phyloP scores from a whole-genome alignment of 2,329 filamentous ascomycete genomes.

The Septoria petroselini region DNA sequence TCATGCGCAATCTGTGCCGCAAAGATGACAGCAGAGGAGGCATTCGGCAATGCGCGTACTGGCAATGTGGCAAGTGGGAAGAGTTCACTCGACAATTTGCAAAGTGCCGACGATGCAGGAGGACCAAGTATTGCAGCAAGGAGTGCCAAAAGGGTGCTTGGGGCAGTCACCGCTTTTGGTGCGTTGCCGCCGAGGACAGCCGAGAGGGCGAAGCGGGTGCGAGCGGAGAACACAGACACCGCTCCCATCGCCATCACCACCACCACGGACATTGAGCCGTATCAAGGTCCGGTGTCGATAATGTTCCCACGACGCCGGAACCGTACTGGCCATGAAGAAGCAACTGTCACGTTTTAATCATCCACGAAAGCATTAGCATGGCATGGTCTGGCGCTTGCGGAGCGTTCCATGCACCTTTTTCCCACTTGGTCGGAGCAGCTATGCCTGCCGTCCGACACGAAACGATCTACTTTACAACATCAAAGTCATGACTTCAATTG shows the following conservation, averaged over 20 bases:
- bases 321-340: background rate
- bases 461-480: slow-evolving; percentile 14
- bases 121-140: slow-evolving; percentile 94
- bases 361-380: slow-evolving; percentile 11
- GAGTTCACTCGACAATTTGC: slow-evolving; percentile 95
- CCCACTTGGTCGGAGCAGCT: background rate
- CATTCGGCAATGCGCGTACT: slow-evolving; percentile 96
- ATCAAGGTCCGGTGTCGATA: background rate
- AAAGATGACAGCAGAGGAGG: slow-evolving; percentile 94
- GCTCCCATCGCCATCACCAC: slow-evolving; percentile 27
- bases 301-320: background rate
- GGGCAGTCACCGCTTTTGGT: slow-evolving; percentile 98
- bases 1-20: slow-evolving; percentile 97
- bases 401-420: slow-evolving; percentile 8
- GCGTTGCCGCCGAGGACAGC: slow-evolving; percentile 64
- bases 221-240: slow-evolving; percentile 30
- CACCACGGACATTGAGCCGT: slow-evolving; percentile 21
- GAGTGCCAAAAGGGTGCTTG: slow-evolving; percentile 99
- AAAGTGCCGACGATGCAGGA: slow-evolving; percentile 91
- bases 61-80: slow-evolving; percentile 98
- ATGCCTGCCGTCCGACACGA: slow-evolving; percentile 3
- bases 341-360: background rate
- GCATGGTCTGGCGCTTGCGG: slow-evolving; percentile 10
- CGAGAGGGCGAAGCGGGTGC: slow-evolving; percentile 27
- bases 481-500: slow-evolving; percentile 9